Base-by-base conservation (phyloP, 1,284 basidiomycete species). In the Taiwanofungus camphoratus region DNA sequence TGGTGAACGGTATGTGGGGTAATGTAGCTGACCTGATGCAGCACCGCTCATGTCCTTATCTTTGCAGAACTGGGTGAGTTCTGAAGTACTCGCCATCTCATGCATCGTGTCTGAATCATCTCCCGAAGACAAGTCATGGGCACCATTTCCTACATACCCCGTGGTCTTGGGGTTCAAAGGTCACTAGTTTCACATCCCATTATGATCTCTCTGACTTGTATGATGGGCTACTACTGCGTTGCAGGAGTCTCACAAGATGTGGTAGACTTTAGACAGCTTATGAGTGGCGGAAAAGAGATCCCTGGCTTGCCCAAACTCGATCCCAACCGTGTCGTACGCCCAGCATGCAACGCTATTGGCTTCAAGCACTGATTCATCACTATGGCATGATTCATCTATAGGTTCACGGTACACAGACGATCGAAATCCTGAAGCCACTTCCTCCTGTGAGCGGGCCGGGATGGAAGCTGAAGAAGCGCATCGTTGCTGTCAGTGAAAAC, bases 401-500 rank as follows among this genome's bases (percentile, higher is more conserved):
- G 84, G 77, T 87, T 2, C 87, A 90, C 53, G 87, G 67, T 6
- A 76, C 76, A 4, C 85, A 87, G 59, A 79, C 78, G 8, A 82
- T 89, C 41, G 78, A 90, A 58, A 70, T 87, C 27, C 57, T 89
- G 42, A 83, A 78, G 59, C 76, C 78, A 20, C 65, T 88, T 32
- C 87, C 84, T 2, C 59, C 71, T 0, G 76, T 77, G 22, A 82
- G 79, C 52, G 82, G 81, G 4, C 64, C 70, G 13, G 82, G 79
- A 5, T 90, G 78, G 82, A 83, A 69, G 56, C 71, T 76, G 56
- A 77, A 68, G 52, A 73, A 65, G 54, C 74, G 74, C 52, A 74
- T 79, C 45, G 78, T 76, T 4, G 76, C 76, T 44, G 65, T 90
- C 15, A 75, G 75, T 40, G 88, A 92, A 65, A 91, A 92, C 59